phyloP scores from a whole-genome alignment of 352 stramenopile genomes.

The Phytophthora meadii region DNA sequence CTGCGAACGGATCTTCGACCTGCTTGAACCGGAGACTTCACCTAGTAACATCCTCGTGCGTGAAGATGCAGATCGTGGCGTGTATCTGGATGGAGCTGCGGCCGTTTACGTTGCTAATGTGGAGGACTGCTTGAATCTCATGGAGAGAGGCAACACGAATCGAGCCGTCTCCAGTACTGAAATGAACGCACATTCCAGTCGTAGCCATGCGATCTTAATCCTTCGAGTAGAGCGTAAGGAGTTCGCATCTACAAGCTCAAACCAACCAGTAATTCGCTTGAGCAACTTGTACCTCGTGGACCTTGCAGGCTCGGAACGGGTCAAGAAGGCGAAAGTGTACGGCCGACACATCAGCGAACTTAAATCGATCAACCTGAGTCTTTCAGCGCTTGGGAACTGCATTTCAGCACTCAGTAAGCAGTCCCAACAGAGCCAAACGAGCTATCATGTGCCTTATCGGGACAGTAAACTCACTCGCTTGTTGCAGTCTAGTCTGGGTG shows the following conservation, averaged over 20 bases:
- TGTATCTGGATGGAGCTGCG: constrained; percentile 72
- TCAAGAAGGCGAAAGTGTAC: constrained; percentile 69
- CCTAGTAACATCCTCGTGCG: constrained; percentile 62
- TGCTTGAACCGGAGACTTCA: constrained; percentile 54
- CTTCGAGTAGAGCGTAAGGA: constrained; percentile 84
- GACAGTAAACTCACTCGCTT: constrained; percentile 80
- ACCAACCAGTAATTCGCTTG: constrained; percentile 53
- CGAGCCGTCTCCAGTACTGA: constrained; percentile 82
- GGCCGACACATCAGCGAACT: constrained; percentile 71
- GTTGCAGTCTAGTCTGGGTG: constrained; percentile 71
- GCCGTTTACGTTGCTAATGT: constrained; percentile 49
- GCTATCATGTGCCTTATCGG: constrained; percentile 68
- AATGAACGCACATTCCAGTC: constrained; percentile 90
- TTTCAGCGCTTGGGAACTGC: constrained; percentile 80
- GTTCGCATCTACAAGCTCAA: constrained; percentile 20
- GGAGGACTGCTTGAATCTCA: constrained; percentile 53
- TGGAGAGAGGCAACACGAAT: constrained; percentile 64
- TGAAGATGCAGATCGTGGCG: constrained; percentile 65
- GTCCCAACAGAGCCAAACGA: constrained; percentile 35
- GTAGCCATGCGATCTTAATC: constrained; percentile 89
- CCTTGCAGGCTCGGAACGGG: constrained; percentile 72
- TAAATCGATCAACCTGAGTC: constrained; percentile 77
- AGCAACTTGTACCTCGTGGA: constrained; percentile 76
- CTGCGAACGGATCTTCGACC: constrained; percentile 79
- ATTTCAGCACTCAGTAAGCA: constrained; percentile 73